Percentiles rank a stretch among this genome's conserved stretches.
Conservation (phyloP, 2,329 filamentous ascomycete genomes). For the Xylaria sp. region DNA sequence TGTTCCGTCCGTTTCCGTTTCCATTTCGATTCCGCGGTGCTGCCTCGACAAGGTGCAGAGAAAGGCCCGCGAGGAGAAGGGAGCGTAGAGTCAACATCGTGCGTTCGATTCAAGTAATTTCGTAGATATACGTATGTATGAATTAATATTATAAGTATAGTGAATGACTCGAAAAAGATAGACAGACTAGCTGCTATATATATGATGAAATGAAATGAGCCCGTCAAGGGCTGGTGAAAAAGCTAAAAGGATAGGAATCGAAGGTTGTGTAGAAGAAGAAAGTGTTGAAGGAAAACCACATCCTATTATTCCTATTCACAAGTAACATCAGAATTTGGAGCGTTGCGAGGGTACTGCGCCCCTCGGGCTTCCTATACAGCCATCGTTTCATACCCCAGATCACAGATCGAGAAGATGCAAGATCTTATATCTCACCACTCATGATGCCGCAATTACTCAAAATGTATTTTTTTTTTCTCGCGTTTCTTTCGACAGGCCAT, state of each 20-base stretch:
- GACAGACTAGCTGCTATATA: constrained; percentile 23
- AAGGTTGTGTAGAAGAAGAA: neutral
- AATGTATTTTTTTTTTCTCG: neutral
- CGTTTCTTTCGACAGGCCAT: too few relatives aligned
- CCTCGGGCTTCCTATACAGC: constrained; percentile 9
- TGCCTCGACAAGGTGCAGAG: constrained; percentile 42
- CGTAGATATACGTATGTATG: constrained; percentile 22
- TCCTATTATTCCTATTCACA: neutral
- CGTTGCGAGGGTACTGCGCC: constrained; percentile 4
- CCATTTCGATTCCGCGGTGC: constrained; percentile 32
- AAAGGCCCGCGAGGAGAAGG: constrained; percentile 38
- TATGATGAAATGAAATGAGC: constrained; percentile 25
- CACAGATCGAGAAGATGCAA: neutral
- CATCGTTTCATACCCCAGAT: constrained; percentile 15
- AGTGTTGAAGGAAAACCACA: constrained; percentile 1
- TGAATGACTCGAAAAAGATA: neutral
- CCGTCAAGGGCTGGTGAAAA: constrained; percentile 39
- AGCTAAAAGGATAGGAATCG: constrained; percentile 2
- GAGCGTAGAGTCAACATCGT: constrained; percentile 47
- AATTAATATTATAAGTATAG: constrained; percentile 11
- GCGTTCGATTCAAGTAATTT: neutral
- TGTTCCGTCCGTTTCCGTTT: constrained; percentile 23
- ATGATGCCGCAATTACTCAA: neutral
- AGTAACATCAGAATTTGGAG: constrained; percentile 1
- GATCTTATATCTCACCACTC: neutral